Evolutionary conservation across 176 grass and related monocot species (phyloP).

Genomic region (Carex parvula): DNA sequence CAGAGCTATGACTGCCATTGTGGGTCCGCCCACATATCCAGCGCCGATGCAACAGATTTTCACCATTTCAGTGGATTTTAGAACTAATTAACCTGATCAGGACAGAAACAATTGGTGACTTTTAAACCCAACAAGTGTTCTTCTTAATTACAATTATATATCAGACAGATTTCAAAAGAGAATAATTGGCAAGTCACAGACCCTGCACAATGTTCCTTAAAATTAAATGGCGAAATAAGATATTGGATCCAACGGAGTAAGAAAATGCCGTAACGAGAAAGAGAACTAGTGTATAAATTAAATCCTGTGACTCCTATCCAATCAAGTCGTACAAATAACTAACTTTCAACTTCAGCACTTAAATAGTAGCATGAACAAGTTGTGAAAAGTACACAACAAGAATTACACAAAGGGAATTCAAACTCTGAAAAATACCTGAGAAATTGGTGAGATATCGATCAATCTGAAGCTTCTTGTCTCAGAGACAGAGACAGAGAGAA

Average conservation of each 20-base stretch:
- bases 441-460: neutral
- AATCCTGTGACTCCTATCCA: neutral
- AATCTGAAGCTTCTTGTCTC: neutral
- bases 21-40: constrained; percentile 83
- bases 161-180: neutral
- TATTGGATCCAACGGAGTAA: too few species aligned
- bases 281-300: neutral
- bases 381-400: neutral
- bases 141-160: neutral
- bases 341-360: neutral
- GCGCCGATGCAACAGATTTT: constrained; percentile 96
- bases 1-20: constrained; percentile 84
- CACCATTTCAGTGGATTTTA: constrained; percentile 50
- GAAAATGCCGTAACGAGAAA: neutral
- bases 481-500: neutral
- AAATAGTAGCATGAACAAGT: neutral
- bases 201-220: neutral
- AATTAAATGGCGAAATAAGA: neutral
- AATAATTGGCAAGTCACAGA: neutral
- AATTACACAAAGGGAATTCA: neutral
- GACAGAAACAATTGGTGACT: neutral
- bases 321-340: neutral
- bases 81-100: neutral
- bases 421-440: neutral
- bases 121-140: neutral